These are phyloP conservation scores for Malus hybrid DNA, from an alignment of 331 rosid species.

Conservation along the genomic window DNA sequence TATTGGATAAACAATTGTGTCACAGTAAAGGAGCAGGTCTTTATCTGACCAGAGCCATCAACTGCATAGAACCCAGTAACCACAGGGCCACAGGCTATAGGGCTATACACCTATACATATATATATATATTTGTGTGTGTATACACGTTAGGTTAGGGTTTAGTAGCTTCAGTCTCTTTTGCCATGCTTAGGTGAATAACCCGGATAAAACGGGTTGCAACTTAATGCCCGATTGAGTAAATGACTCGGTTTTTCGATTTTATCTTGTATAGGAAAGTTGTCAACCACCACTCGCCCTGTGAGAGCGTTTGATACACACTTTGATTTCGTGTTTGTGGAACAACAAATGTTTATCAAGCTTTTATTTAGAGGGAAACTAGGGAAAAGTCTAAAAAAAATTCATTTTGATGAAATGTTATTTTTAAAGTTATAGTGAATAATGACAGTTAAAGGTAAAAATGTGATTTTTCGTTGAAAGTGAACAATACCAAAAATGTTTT, in stretches of 20 bases:
- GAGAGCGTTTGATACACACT: not conserved
- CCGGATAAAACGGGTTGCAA: conserved; percentile 66
- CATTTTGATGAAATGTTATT: too few relatives aligned
- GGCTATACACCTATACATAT: not conserved
- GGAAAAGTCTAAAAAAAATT: too few relatives aligned
- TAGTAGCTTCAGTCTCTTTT: not conserved
- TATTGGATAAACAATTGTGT: conserved; percentile 14
- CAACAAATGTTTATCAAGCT: too few relatives aligned
- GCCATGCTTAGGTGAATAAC: conserved; percentile 12
- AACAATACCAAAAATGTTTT: too few relatives aligned
- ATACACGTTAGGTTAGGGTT: too few relatives aligned
- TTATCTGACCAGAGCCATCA: conserved; percentile 34
- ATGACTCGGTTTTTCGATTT: conserved; percentile 13
- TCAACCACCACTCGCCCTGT: conserved; percentile 30
- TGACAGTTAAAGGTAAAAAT: too few relatives aligned
- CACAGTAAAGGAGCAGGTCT: conserved; percentile 18
- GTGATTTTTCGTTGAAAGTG: too few relatives aligned
- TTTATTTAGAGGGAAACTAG: too few relatives aligned
- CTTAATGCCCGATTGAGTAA: conserved; percentile 21
- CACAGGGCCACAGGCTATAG: not conserved
- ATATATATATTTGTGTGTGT: too few relatives aligned
- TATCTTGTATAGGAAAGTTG: conserved; percentile 10
- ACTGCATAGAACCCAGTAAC: conserved; percentile 19
- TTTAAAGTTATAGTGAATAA: too few relatives aligned
- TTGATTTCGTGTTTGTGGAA: too few relatives aligned